phyloP scores from a whole-genome alignment of 2,329 filamentous ascomycete genomes.

The Cladosporium oxysporum region DNA sequence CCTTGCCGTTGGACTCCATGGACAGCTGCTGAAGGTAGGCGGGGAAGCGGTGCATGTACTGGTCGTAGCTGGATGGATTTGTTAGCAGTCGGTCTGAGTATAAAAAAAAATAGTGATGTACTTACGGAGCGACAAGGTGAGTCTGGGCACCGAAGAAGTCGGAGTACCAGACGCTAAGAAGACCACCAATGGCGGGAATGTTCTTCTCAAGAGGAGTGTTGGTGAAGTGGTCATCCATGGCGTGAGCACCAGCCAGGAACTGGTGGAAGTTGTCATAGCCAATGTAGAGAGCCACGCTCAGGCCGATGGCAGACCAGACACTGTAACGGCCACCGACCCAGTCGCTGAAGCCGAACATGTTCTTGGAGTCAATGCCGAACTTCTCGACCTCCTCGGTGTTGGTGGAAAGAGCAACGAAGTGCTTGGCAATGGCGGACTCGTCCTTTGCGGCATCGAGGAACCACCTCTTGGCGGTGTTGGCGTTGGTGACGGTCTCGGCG shows the following conservation, averaged over 20 bases:
- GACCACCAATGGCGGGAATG: slow-evolving; percentile 87
- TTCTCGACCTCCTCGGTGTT: slow-evolving; percentile 95
- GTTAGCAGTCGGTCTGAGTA: slow-evolving; percentile 26
- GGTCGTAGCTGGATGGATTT: slow-evolving; percentile 72
- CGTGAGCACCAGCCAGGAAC: slow-evolving; percentile 90
- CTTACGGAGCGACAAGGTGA: slow-evolving; percentile 90
- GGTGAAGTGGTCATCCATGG: slow-evolving; percentile 98
- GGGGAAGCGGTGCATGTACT: slow-evolving; percentile 98
- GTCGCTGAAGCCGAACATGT: slow-evolving; percentile 99
- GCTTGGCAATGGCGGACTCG: slow-evolving; percentile 77
- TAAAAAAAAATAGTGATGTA: slow-evolving; percentile 30
- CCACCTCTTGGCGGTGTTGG: slow-evolving; percentile 95
- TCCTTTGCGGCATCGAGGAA: slow-evolving; percentile 88
- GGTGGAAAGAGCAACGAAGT: slow-evolving; percentile 97
- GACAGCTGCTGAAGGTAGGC: slow-evolving; percentile 98
- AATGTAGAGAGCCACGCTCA: slow-evolving; percentile 92
- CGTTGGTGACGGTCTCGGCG: slow-evolving; percentile 94
- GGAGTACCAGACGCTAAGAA: slow-evolving; percentile 97
- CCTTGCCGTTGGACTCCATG: slow-evolving; percentile 99
- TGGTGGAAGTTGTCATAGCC: slow-evolving; percentile 97
- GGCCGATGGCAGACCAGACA: slow-evolving; percentile 96
- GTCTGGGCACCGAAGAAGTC: slow-evolving; percentile 99
- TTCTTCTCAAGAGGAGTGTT: slow-evolving; percentile 89
- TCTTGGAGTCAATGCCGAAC: slow-evolving; percentile 97
- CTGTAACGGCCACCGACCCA: slow-evolving; percentile 99